Evolutionary conservation across 139 green algal genomes (phyloP).

Genomic region (Micractinium sp.): DNA sequence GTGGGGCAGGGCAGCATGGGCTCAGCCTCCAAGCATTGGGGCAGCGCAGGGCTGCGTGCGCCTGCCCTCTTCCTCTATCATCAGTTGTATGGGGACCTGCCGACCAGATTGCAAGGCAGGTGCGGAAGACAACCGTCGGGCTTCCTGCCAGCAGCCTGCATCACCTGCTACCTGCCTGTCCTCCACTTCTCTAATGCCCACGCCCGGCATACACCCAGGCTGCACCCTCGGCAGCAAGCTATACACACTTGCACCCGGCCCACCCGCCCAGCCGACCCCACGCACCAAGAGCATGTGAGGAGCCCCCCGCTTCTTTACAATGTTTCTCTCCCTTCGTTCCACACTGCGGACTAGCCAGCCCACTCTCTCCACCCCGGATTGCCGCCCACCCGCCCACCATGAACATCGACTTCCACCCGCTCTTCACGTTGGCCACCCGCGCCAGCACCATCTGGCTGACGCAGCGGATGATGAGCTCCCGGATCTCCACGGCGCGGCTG

Average conservation of each 20-base stretch:
- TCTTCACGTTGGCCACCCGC: slow-evolving; percentile 95
- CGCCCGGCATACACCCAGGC: not conserved
- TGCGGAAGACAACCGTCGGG: not conserved
- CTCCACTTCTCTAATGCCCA: not conserved
- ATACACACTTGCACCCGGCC: no score
- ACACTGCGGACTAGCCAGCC: not conserved
- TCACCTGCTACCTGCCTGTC: no score
- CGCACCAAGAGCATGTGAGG: no score
- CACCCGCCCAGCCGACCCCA: no score
- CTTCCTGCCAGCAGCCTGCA: no score
- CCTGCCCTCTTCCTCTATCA: not conserved
- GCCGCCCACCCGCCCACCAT: slow-evolving; percentile 78
- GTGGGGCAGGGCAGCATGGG: not conserved
- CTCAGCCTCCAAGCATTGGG: not conserved
- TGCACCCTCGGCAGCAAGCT: not conserved
- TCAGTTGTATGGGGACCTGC: no score
- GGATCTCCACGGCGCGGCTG: slow-evolving; percentile 86
- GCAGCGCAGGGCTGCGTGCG: not conserved
- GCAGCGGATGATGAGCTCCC: slow-evolving; percentile 97
- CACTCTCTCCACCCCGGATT: not conserved
- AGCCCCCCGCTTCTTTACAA: no score
- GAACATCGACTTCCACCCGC: slow-evolving; percentile 99
- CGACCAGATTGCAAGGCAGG: no score
- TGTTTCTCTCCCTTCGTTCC: not conserved
- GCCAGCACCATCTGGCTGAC: slow-evolving; percentile 92